phyloP scores from a whole-genome alignment of 2,329 filamentous ascomycete species.

The Botrytis squamosa region DNA sequence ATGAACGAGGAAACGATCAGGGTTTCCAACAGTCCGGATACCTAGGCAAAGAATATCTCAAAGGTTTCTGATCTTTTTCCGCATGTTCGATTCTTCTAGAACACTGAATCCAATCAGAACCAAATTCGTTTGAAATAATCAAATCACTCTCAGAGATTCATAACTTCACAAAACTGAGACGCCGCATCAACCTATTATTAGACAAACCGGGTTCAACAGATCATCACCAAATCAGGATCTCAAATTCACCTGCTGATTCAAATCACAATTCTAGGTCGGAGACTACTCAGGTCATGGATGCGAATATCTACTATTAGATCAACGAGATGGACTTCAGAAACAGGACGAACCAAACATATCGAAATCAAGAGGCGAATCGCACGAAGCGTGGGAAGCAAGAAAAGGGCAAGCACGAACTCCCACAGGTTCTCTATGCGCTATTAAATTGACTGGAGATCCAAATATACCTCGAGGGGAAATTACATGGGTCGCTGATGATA shows the following conservation, averaged over 20 bases:
- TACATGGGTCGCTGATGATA: conserved; percentile 77
- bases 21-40: background rate
- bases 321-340: conserved; percentile 57
- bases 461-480: conserved; percentile 86
- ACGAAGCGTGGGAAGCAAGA: conserved; percentile 47
- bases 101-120: background rate
- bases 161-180: background rate
- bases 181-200: background rate
- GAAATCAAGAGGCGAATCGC: conserved; percentile 44
- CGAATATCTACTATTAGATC: conserved; percentile 81
- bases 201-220: background rate
- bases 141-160: background rate
- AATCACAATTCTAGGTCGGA: conserved; percentile 46
- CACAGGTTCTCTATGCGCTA: conserved; percentile 70
- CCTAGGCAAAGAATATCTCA: background rate
- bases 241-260: background rate
- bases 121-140: background rate
- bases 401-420: conserved; percentile 52
- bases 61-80: background rate
- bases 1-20: background rate
- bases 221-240: background rate
- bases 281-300: conserved; percentile 87
- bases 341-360: conserved; percentile 44
- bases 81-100: background rate
- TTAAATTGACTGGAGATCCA: conserved; percentile 89